Evolutionary conservation across 805 yeast genomes (phyloP).

Genomic region (Alloascoidea hylecoeti): DNA sequence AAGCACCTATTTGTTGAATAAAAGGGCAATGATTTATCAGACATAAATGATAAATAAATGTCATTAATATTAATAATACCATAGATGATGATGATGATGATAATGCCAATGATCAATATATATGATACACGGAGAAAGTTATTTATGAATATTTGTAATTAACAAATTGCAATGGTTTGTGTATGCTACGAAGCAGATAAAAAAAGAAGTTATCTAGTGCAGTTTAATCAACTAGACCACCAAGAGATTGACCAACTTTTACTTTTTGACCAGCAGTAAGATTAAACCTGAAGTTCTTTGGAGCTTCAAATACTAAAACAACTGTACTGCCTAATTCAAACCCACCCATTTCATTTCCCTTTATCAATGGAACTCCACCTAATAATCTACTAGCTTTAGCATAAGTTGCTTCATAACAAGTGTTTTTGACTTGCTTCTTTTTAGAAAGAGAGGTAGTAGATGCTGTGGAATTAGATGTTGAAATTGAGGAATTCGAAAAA

Average conservation of each 20-base stretch:
- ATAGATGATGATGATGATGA: no score
- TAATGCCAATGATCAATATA: no score
- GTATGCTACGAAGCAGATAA: no score
- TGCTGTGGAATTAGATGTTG: conserved; percentile 27
- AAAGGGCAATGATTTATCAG: no score
- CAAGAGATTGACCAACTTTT: background rate
- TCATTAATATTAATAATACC: no score
- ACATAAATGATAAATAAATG: no score
- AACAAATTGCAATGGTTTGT: no score
- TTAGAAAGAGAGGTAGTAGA: conserved; percentile 21
- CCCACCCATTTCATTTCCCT: conserved; percentile 81
- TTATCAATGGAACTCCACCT: conserved; percentile 63
- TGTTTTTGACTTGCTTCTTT: conserved; percentile 34
- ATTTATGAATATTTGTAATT: no score
- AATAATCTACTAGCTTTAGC: conserved; percentile 47
- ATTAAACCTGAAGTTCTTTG: conserved; percentile 42
- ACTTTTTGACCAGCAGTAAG: background rate
- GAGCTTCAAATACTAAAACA: conserved; percentile 76
- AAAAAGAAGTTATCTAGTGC: no score
- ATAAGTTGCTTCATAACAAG: conserved; percentile 76
- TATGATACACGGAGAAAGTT: no score
- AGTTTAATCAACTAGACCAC: conserved; percentile 1
- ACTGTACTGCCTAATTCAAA: conserved; percentile 76
- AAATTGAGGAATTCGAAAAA: background rate
- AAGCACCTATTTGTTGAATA: no score